Evolutionary conservation across 2,329 filamentous ascomycete species (phyloP).

Genomic region (Fusarium hainanense): DNA sequence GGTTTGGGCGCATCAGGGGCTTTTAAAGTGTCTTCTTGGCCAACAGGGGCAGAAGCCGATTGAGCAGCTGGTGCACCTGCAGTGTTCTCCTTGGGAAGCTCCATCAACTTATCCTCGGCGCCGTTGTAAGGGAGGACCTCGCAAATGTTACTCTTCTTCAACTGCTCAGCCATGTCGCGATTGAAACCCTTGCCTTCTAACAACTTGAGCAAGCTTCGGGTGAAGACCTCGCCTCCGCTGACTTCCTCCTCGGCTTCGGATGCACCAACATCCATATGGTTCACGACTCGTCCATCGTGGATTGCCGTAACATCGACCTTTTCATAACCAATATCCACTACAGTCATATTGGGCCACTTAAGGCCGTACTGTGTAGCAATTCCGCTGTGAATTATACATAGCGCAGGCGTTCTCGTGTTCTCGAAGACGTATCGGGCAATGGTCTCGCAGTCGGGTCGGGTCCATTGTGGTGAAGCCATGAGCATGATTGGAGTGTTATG

Average conservation of each 20-base stretch:
- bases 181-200: constrained; percentile 70
- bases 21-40: constrained; percentile 48
- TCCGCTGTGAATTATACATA: constrained; percentile 90
- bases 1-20: constrained; percentile 54
- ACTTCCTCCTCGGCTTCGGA: constrained; percentile 61
- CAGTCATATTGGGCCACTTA: constrained; percentile 78
- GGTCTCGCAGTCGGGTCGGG: constrained; percentile 84
- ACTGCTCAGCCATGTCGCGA: constrained; percentile 75
- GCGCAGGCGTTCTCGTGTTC: constrained; percentile 92
- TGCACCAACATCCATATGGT: constrained; percentile 70
- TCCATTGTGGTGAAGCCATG: constrained; percentile 91
- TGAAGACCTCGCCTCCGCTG: constrained; percentile 91
- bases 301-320: constrained; percentile 95
- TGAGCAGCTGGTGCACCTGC: constrained; percentile 40
- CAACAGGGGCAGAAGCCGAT: constrained; percentile 28
- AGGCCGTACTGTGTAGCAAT: constrained; percentile 88
- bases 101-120: constrained; percentile 59
- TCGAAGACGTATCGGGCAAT: constrained; percentile 97
- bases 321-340: constrained; percentile 90
- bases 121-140: constrained; percentile 71
- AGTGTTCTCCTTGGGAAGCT: constrained; percentile 58
- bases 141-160: constrained; percentile 74
- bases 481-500: constrained; percentile 97
- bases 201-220: constrained; percentile 75
- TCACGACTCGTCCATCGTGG: constrained; percentile 80